Conservation (phyloP, 257 asterid genomes). For the Solanum arcanum region DNA sequence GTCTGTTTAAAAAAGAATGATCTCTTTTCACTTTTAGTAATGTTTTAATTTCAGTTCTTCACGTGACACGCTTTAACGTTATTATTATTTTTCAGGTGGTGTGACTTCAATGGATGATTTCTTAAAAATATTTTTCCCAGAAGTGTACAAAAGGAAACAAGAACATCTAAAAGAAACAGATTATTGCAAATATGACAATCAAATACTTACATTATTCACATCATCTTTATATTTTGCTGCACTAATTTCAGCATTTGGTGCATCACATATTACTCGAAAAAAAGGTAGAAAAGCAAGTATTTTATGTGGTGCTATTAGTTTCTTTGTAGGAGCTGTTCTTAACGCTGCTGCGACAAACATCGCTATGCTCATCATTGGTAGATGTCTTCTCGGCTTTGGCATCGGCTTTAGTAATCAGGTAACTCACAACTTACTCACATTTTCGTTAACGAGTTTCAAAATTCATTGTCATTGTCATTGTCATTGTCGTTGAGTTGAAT, state of each 20-base stretch:
- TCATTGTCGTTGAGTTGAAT: neutral
- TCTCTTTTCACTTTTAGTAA: too few species aligned
- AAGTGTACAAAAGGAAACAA: constrained; percentile 38
- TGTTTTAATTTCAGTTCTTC: too few species aligned
- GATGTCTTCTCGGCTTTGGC: constrained; percentile 64
- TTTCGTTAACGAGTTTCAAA: neutral
- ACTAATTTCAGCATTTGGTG: constrained; percentile 46
- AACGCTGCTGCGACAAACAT: constrained; percentile 46
- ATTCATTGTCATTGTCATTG: neutral
- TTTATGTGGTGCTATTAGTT: constrained; percentile 49
- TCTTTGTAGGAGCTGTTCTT: constrained; percentile 46
- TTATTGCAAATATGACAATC: constrained; percentile 67
- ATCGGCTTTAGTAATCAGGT: constrained; percentile 85
- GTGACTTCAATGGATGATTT: constrained; percentile 80
- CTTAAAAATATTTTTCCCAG: constrained; percentile 53
- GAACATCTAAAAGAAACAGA: constrained; percentile 31
- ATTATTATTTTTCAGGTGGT: constrained; percentile 33
- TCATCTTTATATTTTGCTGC: constrained; percentile 73
- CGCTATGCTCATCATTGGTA: constrained; percentile 55
- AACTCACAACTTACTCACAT: neutral
- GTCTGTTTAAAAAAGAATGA: too few species aligned
- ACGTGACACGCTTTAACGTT: too few species aligned
- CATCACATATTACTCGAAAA: constrained; percentile 45
- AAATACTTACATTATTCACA: constrained; percentile 61
- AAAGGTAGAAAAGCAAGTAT: constrained; percentile 54